Evolutionary conservation across 2,329 filamentous ascomycete genomes (phyloP), one percentile per base, ranked within the genome.

Genomic region (Aplosporella prunicola): DNA sequence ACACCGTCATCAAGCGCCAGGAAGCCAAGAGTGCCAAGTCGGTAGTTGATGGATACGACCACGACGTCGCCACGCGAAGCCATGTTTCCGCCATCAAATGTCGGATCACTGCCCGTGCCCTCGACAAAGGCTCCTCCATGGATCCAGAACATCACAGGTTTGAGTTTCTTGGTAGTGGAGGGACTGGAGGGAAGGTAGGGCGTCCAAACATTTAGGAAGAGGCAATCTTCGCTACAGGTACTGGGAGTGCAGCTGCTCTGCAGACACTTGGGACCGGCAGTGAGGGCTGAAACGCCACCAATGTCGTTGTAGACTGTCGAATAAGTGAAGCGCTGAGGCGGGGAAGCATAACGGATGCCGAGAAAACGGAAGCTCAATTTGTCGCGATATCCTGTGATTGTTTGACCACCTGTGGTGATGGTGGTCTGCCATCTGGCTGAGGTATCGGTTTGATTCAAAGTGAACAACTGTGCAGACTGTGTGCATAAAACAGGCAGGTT

Each of bases 341-440:
- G 55, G 0, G 58, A 45, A 3, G 65, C 67, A 42, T 69, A 71
- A 35, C 64, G 61, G 22, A 72, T 51, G 11, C 68, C 69, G 13
- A 68, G 53, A 45, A 72, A 73, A 5, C 69, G 66, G 46, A 72
- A 74, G 9, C 62, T 62, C 15, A 62, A 53, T n/a, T 56, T 60
- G 40, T 69, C 65, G 15, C 37, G 37, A 20, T 46, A 51, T 2
- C 49, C 46, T 3, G 47, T 32, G 4, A 51, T 29, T 16, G 29
- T 29, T 31, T 49, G 46, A 10, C 24, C 35, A 17, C 44, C 47
- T 20, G 30, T 48, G 25, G 26, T 36, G 24, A 50, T 37, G 10
- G 41, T 40, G 1, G 45, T 44, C 32, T 47, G 48, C 38, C 42
- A 49, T 18, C 25, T 18, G 9, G 34, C 33, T 11, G 47, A 44